phyloP scores from a whole-genome alignment of 345 rosid genomes.

The Garcia nutans region DNA sequence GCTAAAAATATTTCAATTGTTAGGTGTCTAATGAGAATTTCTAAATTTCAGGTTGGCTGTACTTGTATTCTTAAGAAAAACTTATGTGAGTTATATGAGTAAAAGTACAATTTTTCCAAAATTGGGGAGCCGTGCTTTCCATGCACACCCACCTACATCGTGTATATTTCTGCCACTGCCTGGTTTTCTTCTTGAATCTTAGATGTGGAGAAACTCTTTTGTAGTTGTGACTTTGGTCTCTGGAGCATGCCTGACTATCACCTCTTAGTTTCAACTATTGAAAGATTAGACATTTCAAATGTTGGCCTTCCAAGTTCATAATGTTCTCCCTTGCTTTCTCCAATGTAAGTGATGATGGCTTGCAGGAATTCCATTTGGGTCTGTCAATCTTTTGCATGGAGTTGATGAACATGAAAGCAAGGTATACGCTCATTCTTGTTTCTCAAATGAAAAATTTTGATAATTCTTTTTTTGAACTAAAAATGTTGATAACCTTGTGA shows the following conservation, averaged over 20 bases:
- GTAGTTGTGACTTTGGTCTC: slow-evolving; percentile 7
- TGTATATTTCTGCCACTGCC: background rate
- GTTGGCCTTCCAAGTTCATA: background rate
- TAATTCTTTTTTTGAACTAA: slow-evolving; percentile 2
- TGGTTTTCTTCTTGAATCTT: background rate
- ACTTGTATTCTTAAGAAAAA: no score
- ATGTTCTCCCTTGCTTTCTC: slow-evolving; percentile 17
- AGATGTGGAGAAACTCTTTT: background rate
- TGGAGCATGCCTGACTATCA: background rate
- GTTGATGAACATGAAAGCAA: slow-evolving; percentile 98
- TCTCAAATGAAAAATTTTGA: background rate
- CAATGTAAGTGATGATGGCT: slow-evolving; percentile 17
- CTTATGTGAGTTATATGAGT: no score
- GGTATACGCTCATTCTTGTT: slow-evolving; percentile 42
- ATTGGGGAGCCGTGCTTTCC: no score
- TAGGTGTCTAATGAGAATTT: no score
- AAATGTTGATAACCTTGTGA: background rate
- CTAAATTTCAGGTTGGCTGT: no score
- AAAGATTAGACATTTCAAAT: background rate
- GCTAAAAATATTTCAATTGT: no score
- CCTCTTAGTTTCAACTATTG: background rate
- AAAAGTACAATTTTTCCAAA: no score
- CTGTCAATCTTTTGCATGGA: slow-evolving; percentile 84
- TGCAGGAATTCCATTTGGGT: slow-evolving; percentile 96
- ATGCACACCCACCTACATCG: no score